Evolutionary conservation across 2,329 filamentous ascomycete genomes (phyloP), one percentile per base, ranked within the genome.

Genomic region (Capronia epimyces): DNA sequence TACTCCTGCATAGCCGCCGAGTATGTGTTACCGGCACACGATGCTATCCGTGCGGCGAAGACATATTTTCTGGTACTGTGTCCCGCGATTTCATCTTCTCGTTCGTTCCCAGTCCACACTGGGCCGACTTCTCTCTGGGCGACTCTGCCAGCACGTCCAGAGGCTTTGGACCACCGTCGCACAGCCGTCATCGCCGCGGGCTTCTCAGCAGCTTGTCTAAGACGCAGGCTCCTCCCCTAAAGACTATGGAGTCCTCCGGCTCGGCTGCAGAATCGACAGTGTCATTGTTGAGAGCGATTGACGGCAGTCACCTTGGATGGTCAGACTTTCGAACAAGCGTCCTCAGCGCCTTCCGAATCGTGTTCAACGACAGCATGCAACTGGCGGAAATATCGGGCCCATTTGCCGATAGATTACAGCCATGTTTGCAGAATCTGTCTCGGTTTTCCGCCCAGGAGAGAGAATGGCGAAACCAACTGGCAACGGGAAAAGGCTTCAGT

Each of bases 241-340:
- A 5, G 32, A n/a, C 8, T 13, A 53, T 51, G 50, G 37, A 43
- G 24, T 51, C 37, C 22, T 34, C 48, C 21, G 51, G 48, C 25
- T 44, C 52, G 4, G 25, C 34, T 8, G 29, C 40, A 6, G 52
- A 55, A 15, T 42, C 50, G 24, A 43, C 50, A 31, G 50, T 57
- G 5, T 53, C 54, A 22, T 39, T 57, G 5, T 25, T 57, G 43
- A 53, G 47, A 55, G 56, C 49, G 21, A 53, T 57, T 43, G 53
- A 58, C 32, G 55, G 55, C 20, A 58, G 55, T 55, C 55, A 60
- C 51, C 55, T 60, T 46, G 40, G 43, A 46, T 60, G 57, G 57
- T 53, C 53, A 15, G 55, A 56, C 25, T 60, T 58, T 44, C 52
- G 57, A 41, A 44, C 46, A 24, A 39, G 52, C 16, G 57, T 60